A percentile compares a stretch with the other conserved stretches of the same genome.
Evolutionary conservation across 495 filamentous ascomycete species (phyloP).

Genomic region (Podospora appendiculata): DNA sequence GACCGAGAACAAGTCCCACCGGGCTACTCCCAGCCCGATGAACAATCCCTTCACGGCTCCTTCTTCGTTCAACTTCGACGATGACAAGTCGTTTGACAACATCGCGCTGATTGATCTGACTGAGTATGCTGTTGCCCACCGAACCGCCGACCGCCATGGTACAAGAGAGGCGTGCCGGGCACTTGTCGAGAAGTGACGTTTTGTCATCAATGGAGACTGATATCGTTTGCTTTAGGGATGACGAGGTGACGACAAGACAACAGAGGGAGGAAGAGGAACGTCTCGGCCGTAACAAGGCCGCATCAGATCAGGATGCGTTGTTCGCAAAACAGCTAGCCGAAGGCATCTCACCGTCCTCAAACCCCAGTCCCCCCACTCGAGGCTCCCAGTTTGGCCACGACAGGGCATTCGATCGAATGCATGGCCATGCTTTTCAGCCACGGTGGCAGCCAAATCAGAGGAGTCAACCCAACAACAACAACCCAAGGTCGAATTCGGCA

Average conservation of each 20-base stretch:
- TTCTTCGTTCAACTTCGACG: neutral
- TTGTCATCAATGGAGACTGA: conserved; percentile 1
- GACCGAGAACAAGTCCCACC: conserved; percentile 20
- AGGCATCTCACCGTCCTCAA: neutral
- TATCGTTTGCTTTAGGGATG: conserved; percentile 3
- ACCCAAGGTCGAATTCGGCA: neutral
- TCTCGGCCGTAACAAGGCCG: conserved; percentile 3
- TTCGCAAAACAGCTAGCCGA: conserved; percentile 8
- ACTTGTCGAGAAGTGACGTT: too few relatives aligned
- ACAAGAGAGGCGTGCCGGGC: too few relatives aligned
- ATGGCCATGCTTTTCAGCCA: conserved; percentile 2
- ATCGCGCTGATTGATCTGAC: conserved; percentile 21
- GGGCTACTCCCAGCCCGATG: conserved; percentile 19
- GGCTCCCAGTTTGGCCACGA: neutral
- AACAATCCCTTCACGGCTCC: neutral
- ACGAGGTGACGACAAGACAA: conserved; percentile 2
- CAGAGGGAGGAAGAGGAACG: conserved; percentile 12
- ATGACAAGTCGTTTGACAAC: neutral
- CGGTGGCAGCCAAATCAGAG: too few relatives aligned
- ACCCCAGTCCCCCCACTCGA: neutral
- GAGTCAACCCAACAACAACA: neutral
- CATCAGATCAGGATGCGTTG: conserved; percentile 9
- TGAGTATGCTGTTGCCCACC: conserved; percentile 11
- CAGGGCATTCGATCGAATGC: conserved; percentile 9
- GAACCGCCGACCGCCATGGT: neutral